Evolutionary conservation across 2,329 filamentous ascomycete genomes (phyloP).

Genomic region (Ascochyta rabiei): DNA sequence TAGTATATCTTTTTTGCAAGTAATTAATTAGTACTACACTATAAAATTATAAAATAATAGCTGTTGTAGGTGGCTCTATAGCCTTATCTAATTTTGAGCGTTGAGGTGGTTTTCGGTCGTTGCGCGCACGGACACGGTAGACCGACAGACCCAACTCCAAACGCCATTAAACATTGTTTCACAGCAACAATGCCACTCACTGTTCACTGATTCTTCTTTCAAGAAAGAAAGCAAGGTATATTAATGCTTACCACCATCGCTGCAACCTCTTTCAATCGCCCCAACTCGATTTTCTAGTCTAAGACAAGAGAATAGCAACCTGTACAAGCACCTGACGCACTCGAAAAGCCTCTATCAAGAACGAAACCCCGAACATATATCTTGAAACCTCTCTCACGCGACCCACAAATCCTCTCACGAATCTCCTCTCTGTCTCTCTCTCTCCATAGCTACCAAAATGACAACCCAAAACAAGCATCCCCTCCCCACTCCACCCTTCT

Average conservation of each 20-base stretch:
- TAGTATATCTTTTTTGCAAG: no score
- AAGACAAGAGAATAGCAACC: background rate
- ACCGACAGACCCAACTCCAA: background rate
- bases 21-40: no score
- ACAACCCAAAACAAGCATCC: background rate
- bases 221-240: background rate
- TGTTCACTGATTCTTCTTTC: background rate
- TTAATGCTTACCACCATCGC: background rate
- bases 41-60: no score
- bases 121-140: no score
- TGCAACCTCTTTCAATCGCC: background rate
- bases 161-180: background rate
- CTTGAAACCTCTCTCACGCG: background rate
- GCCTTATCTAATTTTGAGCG: no score
- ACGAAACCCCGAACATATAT: background rate
- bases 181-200: background rate
- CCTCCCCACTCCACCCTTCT: conserved; percentile 43
- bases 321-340: background rate
- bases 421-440: background rate
- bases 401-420: background rate
- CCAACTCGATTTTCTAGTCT: background rate
- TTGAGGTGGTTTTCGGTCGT: no score
- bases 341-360: background rate
- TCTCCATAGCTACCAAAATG: conserved; percentile 10
- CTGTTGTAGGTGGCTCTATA: no score